These are phyloP conservation scores for Aspergillus pseudoviridinutans DNA, from an alignment of 2,329 filamentous ascomycete species.

Conservation along the genomic window DNA sequence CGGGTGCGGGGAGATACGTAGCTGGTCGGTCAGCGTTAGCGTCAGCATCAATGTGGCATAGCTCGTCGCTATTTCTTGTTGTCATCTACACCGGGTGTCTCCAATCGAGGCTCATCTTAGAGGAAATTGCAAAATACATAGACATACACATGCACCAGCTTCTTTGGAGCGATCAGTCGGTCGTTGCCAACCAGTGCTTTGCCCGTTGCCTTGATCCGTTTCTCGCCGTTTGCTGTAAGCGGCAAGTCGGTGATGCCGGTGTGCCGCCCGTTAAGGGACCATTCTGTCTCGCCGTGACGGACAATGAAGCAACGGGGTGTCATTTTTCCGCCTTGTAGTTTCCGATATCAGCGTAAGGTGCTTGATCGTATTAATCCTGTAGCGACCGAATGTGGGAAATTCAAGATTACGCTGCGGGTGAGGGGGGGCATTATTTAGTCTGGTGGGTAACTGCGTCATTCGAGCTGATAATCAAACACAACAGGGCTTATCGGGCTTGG, in stretches of 20 bases:
- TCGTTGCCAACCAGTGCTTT: conserved; percentile 79
- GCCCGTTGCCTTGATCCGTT: conserved; percentile 70
- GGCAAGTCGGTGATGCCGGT: conserved; percentile 85
- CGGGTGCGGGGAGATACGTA: conserved; percentile 85
- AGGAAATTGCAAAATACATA: conserved; percentile 24
- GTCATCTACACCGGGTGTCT: not conserved
- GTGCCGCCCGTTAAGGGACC: conserved; percentile 82
- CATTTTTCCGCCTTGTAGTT: conserved; percentile 21
- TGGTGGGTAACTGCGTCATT: not conserved
- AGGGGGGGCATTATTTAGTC: not conserved
- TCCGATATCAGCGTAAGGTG: not conserved
- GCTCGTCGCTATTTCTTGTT: not conserved
- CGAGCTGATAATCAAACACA: not conserved
- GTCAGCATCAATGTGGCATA: not conserved
- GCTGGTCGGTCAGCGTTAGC: conserved; percentile 28
- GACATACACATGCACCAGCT: conserved; percentile 75
- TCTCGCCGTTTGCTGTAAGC: conserved; percentile 76
- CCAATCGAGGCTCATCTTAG: not conserved
- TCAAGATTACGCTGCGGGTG: too few species aligned
- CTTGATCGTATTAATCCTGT: not conserved
- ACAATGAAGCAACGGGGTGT: conserved; percentile 75
- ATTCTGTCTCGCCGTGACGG: conserved; percentile 93
- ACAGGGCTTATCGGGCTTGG: not conserved
- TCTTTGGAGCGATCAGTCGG: conserved; percentile 75
- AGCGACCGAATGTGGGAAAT: not conserved